Conservation (phyloP, 495 filamentous ascomycete genomes). For the Neurospora sp. region DNA sequence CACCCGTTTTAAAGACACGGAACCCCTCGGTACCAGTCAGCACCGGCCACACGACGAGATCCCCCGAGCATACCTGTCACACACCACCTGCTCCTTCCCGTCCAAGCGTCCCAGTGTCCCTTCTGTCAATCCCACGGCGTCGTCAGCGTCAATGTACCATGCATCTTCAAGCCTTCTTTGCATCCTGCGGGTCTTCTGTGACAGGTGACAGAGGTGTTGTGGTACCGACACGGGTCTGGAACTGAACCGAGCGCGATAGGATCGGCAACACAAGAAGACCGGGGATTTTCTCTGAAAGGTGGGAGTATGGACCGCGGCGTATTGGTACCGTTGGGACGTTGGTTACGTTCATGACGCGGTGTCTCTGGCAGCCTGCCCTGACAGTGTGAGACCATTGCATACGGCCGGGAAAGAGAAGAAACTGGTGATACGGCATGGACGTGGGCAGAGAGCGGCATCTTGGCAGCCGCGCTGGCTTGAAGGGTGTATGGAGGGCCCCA, state of each 20-base stretch:
- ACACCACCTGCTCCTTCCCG: conserved; percentile 61
- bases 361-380: neutral
- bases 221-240: neutral
- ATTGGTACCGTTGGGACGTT: neutral
- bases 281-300: neutral
- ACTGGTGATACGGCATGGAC: neutral
- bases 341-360: neutral
- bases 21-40: conserved; percentile 44
- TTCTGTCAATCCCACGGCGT: conserved; percentile 1
- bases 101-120: conserved; percentile 11
- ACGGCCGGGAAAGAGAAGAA: neutral
- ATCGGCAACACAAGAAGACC: neutral
- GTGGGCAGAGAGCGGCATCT: neutral
- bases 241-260: neutral
- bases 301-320: neutral
- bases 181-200: neutral
- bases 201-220: neutral
- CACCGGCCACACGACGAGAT: conserved; percentile 39
- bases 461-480: neutral
- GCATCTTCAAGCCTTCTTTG: conserved; percentile 6
- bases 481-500: neutral
- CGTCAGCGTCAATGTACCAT: conserved; percentile 17
- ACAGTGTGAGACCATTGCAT: neutral
- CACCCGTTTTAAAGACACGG: conserved; percentile 7
- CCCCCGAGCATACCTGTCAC: conserved; percentile 51